Evolutionary conservation across 345 rosid genomes (phyloP).

Genomic region (Gossypium longicalyx): DNA sequence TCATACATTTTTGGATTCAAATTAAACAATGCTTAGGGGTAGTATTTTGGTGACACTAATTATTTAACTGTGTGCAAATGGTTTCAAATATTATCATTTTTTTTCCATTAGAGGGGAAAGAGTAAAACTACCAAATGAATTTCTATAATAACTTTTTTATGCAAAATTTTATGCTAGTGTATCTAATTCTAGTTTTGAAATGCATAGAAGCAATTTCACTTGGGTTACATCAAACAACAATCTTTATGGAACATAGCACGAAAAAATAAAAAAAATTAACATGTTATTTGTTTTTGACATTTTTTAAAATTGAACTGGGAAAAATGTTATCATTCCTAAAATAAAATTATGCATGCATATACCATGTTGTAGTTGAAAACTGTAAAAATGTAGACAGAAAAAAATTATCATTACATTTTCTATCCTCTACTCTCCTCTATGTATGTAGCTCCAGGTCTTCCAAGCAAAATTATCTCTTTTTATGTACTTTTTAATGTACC

Average conservation of each 20-base stretch:
- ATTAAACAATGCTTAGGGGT: neutral
- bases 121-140: neutral
- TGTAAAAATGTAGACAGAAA: neutral
- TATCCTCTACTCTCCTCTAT: neutral
- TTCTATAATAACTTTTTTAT: neutral
- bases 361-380: neutral
- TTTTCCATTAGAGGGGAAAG: neutral
- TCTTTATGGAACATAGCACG: neutral
- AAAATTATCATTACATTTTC: neutral
- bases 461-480: neutral
- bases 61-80: neutral
- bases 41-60: neutral
- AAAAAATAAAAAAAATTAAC: neutral
- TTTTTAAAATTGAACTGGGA: no score
- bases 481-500: neutral
- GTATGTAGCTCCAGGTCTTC: neutral
- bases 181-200: neutral
- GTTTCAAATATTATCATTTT: neutral
- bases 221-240: neutral
- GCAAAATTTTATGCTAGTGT: neutral
- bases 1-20: neutral
- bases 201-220: neutral
- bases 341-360: neutral
- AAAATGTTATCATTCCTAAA: neutral
- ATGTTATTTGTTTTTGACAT: neutral